phyloP scores from a whole-genome alignment of 2,329 filamentous ascomycete genomes.

The Fusarium nisikadoi region DNA sequence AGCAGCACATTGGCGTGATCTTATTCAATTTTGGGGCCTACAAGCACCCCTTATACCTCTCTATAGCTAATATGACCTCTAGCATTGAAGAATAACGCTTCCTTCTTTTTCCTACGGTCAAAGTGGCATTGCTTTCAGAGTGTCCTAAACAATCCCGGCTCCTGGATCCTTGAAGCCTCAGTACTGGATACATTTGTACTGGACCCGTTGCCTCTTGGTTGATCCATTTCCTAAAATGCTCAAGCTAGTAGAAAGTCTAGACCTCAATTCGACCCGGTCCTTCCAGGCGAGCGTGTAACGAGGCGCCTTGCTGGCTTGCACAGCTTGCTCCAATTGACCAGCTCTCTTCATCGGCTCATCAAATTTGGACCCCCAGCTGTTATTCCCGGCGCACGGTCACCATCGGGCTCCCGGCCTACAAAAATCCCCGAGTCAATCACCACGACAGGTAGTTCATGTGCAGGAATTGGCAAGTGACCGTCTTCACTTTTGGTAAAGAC shows the following conservation, averaged over 20 bases:
- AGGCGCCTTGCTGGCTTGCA: not conserved
- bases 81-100: not conserved
- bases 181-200: slow-evolving; percentile 23
- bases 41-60: not conserved
- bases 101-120: not conserved
- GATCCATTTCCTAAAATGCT: slow-evolving; percentile 30
- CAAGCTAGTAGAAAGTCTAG: slow-evolving; percentile 26
- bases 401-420: slow-evolving; percentile 10
- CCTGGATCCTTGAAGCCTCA: not conserved
- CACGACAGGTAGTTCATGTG: not conserved
- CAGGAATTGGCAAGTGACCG: not conserved
- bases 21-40: too few relatives aligned
- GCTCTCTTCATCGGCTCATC: not conserved
- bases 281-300: not conserved
- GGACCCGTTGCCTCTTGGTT: slow-evolving; percentile 15
- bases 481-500: not conserved
- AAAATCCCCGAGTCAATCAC: slow-evolving; percentile 15
- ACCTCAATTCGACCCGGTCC: slow-evolving; percentile 27
- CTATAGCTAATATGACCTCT: not conserved
- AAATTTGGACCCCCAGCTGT: slow-evolving; percentile 8
- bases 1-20: not conserved
- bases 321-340: slow-evolving; percentile 1
- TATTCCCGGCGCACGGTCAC: slow-evolving; percentile 32
- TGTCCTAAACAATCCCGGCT: slow-evolving; percentile 8
- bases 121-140: not conserved